phyloP scores from a whole-genome alignment of 768 basidiomycete species.

The Calocera viscosa region DNA sequence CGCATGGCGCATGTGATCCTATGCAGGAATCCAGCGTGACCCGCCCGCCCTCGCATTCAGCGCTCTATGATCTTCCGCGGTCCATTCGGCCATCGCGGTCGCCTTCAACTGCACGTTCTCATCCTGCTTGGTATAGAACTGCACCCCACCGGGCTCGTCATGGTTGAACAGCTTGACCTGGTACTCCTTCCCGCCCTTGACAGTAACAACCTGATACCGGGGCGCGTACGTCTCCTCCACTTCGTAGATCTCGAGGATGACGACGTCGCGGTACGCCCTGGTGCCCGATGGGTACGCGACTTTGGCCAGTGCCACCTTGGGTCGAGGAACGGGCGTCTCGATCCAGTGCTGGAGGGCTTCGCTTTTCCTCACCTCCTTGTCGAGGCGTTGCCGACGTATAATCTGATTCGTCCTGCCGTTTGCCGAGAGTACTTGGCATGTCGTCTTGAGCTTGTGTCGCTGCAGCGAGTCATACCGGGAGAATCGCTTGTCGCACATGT shows the following conservation, averaged over 20 bases:
- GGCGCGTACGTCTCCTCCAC: constrained; percentile 6
- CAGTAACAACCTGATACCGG: background rate
- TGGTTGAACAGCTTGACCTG: background rate
- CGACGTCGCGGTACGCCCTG: background rate
- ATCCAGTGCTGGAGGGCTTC: background rate
- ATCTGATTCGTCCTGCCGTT: background rate
- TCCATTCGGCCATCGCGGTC: background rate
- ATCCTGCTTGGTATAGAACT: background rate
- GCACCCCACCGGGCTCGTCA: background rate
- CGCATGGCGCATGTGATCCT: too few species aligned
- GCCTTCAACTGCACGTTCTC: background rate
- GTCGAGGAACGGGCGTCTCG: background rate
- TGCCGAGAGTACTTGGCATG: background rate
- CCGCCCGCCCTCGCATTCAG: background rate
- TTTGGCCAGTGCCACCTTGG: background rate
- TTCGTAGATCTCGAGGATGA: background rate
- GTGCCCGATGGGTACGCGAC: background rate
- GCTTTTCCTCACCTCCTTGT: background rate
- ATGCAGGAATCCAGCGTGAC: background rate
- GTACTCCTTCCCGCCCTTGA: background rate
- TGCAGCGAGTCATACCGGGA: background rate
- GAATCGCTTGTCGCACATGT: background rate
- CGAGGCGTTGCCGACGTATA: background rate
- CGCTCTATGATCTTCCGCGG: background rate
- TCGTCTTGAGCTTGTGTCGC: background rate